These are phyloP conservation scores for Chytridium lagenaria DNA, from an alignment of 371 early-diverging fungal species.

Conservation along the genomic window DNA sequence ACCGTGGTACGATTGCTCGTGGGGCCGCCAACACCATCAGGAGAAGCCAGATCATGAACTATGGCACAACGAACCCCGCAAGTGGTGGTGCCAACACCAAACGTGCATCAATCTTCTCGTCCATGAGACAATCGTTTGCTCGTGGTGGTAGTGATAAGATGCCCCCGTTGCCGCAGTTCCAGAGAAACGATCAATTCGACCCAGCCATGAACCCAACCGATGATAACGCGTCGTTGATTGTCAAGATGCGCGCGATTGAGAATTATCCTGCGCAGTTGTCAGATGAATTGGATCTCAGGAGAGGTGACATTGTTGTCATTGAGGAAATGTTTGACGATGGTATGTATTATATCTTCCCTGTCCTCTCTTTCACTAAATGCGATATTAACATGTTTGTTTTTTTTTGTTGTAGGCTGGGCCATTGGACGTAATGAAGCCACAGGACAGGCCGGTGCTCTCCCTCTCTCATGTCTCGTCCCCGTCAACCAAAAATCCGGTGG, in stretches of 20 bases:
- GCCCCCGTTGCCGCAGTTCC: background rate
- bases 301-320: conserved; percentile 46
- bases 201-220: background rate
- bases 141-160: no score
- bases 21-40: conserved; percentile 17
- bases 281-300: conserved; percentile 42
- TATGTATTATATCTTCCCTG: background rate
- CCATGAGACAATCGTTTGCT: background rate
- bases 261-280: conserved; percentile 41
- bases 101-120: conserved; percentile 4
- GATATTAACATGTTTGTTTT: conserved; percentile 1
- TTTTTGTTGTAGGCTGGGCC: conserved; percentile 39
- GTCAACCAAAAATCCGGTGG: conserved; percentile 16
- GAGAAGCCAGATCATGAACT: background rate
- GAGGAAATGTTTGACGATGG: conserved; percentile 52
- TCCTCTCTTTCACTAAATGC: background rate
- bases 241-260: conserved; percentile 42
- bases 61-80: no score
- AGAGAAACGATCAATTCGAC: background rate
- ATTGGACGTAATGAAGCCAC: conserved; percentile 41
- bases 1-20: conserved; percentile 32
- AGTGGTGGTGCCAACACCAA: background rate
- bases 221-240: conserved; percentile 4
- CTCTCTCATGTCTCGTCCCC: conserved; percentile 40
- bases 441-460: conserved; percentile 46